Base-by-base conservation (phyloP, 2,329 filamentous ascomycete species). In the Daldinia eschscholtzii region DNA sequence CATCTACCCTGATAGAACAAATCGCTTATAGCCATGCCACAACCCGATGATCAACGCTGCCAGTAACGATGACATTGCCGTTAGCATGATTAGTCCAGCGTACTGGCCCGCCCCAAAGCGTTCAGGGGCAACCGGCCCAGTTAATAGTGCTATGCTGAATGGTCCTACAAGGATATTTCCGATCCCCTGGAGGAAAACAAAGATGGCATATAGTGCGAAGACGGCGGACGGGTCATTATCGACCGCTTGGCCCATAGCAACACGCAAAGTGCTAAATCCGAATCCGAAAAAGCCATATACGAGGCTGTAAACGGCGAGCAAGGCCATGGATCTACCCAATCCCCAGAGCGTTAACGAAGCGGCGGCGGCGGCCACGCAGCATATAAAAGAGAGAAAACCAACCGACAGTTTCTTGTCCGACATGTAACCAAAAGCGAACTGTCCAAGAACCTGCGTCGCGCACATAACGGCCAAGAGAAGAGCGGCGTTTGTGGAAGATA, bases 261-360 rank as follows among this genome's bases (percentile, higher is more conserved):
- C 60, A 4, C 60, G 52, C 60, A 63, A 57, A 13, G 60, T 63
- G 15, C 60, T 35, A 35, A 57, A 63, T 1, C 60, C 60, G 13
- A 28, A 63, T 10, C 60, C 60, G 42, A 63, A 63, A 18, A 63
- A 63, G 13, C 60, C 60, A n/a, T 63, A 57, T 6, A 63, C 13
- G n/a, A 63, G 60, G n/a, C 60, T 63, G 23, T 57, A 63, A 4
- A 63, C 33, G 12, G 42, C 53, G 1, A 63, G 23, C 9, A 63
- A 28, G 4, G 30, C 52, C 15, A 63, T 48, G 13, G 60, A 63
- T 13, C 39, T 63, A 6, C 41, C 52, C 6, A 63, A 7, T 4
- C 60, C 60, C 60, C 60, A 63, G 15, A 57, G 39, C 7, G 60
- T 50, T 13, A 33, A 50, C 9, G 52, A 63, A 6, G 60, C 60